Evolutionary conservation across 2,329 filamentous ascomycete genomes (phyloP), one percentile per base, ranked within the genome.

Genomic region (Clonostachys chloroleuca): DNA sequence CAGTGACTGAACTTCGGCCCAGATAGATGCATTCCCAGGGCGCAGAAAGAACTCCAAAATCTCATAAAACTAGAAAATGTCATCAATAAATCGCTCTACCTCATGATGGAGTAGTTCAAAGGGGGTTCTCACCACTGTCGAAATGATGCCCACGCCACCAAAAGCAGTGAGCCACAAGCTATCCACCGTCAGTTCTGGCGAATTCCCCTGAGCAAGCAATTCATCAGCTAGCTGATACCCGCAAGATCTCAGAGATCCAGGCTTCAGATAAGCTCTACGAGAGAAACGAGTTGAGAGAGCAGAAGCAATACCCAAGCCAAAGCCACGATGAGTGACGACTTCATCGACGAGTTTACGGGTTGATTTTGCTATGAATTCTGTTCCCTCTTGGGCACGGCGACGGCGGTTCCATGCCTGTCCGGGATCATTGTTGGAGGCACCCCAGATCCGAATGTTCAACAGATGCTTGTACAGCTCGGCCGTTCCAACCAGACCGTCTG

Each of bases 341-440:
- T 69, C 68, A 13, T 69, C 63, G 2, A 74, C 62, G 6, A 72
- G 59, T 44, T 63, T 65, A 39, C 63, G 59, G 6, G 68, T 72
- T 0, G 67, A 64, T 10, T 69, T 56, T 3, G 62, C 65, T 2
- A 75, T 51, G 6, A 58, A 49, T 41, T 64, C 59, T 5, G 58
- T 64, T 37, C 65, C 63, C 45, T 74, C 68, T 35, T 64, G 64
- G 1, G 73, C 71, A 6, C 62, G 63, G 35, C 66, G 64, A 6
- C 73, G 67, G 3, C 72, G 70, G 43, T 67, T 71, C 65, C 70
- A 75, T 2, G 72, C 65, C 52, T 74, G 65, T 0, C 55, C 73
- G 0, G 73, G 68, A 45, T 77, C 73, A 34, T 66, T 69, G 54
- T 75, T 73, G 53, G 73, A 72, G 36, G 70, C 67, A 13, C 68